phyloP scores from a whole-genome alignment of 805 yeast species.

The Barnettozyma pratensis region DNA sequence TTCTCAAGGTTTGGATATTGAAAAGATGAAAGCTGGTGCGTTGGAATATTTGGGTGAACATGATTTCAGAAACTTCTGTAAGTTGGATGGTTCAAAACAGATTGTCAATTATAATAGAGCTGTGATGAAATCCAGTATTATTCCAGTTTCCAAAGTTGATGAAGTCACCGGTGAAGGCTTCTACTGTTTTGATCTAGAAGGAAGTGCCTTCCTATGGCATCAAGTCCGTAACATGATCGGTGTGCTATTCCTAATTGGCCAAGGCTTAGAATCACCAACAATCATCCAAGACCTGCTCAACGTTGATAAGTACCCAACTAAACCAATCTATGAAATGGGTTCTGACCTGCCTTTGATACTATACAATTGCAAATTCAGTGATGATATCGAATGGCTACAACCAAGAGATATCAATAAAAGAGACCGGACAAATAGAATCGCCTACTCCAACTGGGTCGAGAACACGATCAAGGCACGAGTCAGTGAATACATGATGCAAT shows the following conservation, averaged over 20 bases:
- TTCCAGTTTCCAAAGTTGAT: conserved; percentile 16
- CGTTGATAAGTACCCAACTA: conserved; percentile 44
- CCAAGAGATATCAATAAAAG: conserved; percentile 32
- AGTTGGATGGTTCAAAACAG: conserved; percentile 91
- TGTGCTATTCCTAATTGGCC: conserved; percentile 73
- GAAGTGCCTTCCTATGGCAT: conserved; percentile 94
- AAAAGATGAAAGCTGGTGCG: conserved; percentile 66
- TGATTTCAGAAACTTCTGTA: conserved; percentile 93
- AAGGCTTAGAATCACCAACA: conserved; percentile 56
- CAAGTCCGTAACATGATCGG: conserved; percentile 97
- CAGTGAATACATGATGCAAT: conserved; percentile 26
- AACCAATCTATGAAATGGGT: conserved; percentile 86
- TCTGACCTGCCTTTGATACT: conserved; percentile 82
- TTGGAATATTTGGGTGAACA: conserved; percentile 60
- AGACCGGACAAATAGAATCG: conserved; percentile 36
- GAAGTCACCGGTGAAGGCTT: conserved; percentile 31
- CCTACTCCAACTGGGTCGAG: conserved; percentile 51
- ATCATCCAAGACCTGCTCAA: conserved; percentile 58
- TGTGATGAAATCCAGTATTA: conserved; percentile 49
- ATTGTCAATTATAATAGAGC: conserved; percentile 71
- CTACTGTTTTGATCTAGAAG: conserved; percentile 71
- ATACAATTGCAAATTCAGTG: conserved; percentile 71
- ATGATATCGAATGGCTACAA: conserved; percentile 59
- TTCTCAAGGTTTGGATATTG: conserved; percentile 50
- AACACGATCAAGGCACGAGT: conserved; percentile 52